Base-by-base conservation (phyloP, 805 yeast genomes). In the Pichia thaimueangensis region DNA sequence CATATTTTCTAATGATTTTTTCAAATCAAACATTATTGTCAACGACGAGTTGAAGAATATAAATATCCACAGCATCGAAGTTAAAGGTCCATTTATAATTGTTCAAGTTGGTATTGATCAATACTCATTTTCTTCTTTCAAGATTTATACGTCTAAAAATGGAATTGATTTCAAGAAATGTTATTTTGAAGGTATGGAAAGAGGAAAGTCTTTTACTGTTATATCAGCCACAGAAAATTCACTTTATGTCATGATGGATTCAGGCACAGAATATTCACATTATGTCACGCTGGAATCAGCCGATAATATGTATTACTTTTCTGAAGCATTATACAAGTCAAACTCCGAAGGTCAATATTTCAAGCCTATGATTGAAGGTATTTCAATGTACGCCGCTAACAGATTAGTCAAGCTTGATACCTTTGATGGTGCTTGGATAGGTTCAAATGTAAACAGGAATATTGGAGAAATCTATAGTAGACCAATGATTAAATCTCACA, bases 381-480 rank as follows among this genome's bases (percentile, higher is more conserved):
- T 71, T 11, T 55, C 62, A 32, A 15, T 75, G 73, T 8, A 57
- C 66, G 33, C 63, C 69, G 21, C 57, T 60, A 19, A 56, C 25
- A 23, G 25, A 23, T 10, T 73, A 15, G 66, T 64, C 27, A 71
- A 70, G 46, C 65, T 79, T 17, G 67, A 70, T 43, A 67, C 65
- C 16, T 65, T 78, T 21, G 85, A 80, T 45, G 89, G 88, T 9
- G 70, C 75, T 12, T 73, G 83, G 73, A 53, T 82, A 35, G 71
- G 76, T 21, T 59, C 67, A 5, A 42, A 43, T 30, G 50, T 39
- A 7, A 51, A 48, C 4, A 12, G 39, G 4, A 45, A 42, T 16
- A 60, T 59, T 33, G 39, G 62, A 16, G 17, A 32, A 8, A 20
- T 34, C 4, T 25, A 11, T 6, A 11, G 13, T n/a, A n/a, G 12